Evolutionary conservation across 164 flowering plant species (phyloP).

Genomic region (Tinospora cordifolia): DNA sequence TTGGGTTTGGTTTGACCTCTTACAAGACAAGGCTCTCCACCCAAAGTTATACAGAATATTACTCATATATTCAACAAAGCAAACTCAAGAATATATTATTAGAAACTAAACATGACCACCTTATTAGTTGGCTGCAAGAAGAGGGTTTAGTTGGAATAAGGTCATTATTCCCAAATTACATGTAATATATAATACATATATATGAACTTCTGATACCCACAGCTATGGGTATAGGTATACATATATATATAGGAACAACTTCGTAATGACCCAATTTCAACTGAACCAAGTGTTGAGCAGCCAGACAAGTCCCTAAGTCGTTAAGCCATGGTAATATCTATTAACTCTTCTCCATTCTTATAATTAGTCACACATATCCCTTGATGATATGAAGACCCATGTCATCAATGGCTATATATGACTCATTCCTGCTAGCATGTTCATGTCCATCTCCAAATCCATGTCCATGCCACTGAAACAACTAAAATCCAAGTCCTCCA

Average conservation of each 20-base stretch:
- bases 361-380: too few relatives aligned
- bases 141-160: neutral
- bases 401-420: neutral
- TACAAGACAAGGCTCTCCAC: neutral
- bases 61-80: neutral
- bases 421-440: neutral
- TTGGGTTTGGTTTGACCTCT: constrained; percentile 3
- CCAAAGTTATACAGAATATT: neutral
- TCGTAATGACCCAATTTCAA: neutral
- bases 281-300: constrained; percentile 5
- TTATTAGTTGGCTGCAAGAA: constrained; percentile 5
- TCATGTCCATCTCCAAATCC: constrained; percentile 29
- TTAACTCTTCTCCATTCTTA: neutral
- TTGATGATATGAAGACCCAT: neutral
- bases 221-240: neutral
- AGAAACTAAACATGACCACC: neutral
- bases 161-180: neutral
- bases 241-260: neutral
- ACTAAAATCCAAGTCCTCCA: constrained; percentile 62
- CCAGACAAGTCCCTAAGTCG: neutral
- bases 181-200: too few relatives aligned
- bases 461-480: constrained; percentile 31
- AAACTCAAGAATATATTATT: neutral
- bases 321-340: neutral
- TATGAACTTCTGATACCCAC: neutral